Evolutionary conservation across 176 grass and related monocot species (phyloP).

Genomic region (Hordeum vulgare): MorexV3_pseudomolecules_assembly NC_058518.1:501209953-501210452

Average conservation of each 20-base stretch:
- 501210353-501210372: slow-evolving; percentile 7
- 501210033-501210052: background rate
- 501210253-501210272: slow-evolving; percentile 85
- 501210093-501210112: background rate
- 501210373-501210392: background rate
- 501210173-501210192: background rate
- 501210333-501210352: background rate
- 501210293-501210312: background rate
- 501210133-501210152: background rate
- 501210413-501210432: background rate
- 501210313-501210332: background rate
- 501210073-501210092: background rate
- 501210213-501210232: slow-evolving; percentile 85
- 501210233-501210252: slow-evolving; percentile 71
- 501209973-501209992: background rate
- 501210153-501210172: background rate
- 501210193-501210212: slow-evolving; percentile 78
- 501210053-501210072: background rate
- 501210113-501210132: background rate
- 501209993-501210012: background rate
- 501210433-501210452: too few species aligned
- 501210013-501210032: background rate
- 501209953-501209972: slow-evolving; percentile 5
- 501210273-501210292: background rate
- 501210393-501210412: background rate